Base-by-base conservation (phyloP, 208 protist genomes). In the Leishmania martiniquensis region DNA sequence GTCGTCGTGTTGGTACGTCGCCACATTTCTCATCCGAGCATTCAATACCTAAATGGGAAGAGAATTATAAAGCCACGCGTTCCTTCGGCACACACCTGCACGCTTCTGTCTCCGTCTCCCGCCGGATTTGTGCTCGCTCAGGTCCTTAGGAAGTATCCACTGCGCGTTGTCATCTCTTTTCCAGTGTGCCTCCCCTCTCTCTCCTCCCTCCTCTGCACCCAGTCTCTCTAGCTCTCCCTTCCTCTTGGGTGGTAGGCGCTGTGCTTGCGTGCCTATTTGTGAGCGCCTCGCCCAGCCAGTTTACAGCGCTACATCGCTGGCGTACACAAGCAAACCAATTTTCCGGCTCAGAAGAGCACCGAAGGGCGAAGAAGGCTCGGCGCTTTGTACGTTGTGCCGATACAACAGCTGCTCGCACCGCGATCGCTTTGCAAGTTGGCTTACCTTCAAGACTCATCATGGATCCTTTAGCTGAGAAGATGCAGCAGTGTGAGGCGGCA, bases 401-500 rank as follows among this genome's bases (percentile, higher is more conserved):
- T 51, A 25, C 44, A 47, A 47, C 39, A 15, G 42, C 39, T 47
- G 15, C 37, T 20, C 15, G 25, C 15, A 45, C 29, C 17, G 5
- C 20, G 7, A n/a, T 22, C 44, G 9, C 4, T 42, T 42, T 39
- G 66, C 17, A 49, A 71, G n/a, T 44, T 44, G n/a, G 42, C n/a
- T 55, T n/a, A 34, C 5, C 25, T 25, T 75, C 54, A 32, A 37
- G 49, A 29, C 32, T 32, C 32, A 75, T 47, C 15, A 80, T 75
- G 72, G 9, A 65, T 47, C 37, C 49, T 29, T 42, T 63, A 54
- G 20, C 10, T 15, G 69, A 67, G 7, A 9, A 68, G 32, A 55
- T 80, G n/a, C 17, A 67, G 75, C 68, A 47, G 47, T 84, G 60
- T 39, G 80, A 79, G 42, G 75, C 57, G 51, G 80, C 75, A 29